A percentile compares a stretch with the other conserved stretches of the same genome.
These are phyloP conservation scores for Cadophora malorum DNA, from an alignment of 2,329 filamentous ascomycete species.

Conservation along the genomic window DNA sequence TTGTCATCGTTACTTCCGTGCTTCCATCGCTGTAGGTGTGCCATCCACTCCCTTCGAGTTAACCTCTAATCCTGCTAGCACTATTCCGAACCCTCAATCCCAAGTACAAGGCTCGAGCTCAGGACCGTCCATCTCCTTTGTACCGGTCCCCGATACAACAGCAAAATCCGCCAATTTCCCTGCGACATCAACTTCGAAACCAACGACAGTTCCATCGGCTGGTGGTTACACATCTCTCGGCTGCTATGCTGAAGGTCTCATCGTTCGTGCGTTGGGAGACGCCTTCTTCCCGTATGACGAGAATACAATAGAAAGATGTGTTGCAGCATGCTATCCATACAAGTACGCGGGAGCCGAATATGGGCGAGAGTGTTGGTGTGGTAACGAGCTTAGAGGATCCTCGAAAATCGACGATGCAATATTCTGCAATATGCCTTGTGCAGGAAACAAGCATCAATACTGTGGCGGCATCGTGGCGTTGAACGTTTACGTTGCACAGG, in stretches of 20 bases:
- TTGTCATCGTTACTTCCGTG: background rate
- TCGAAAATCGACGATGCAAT: background rate
- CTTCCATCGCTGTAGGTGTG: background rate
- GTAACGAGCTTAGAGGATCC: slow-evolving; percentile 7
- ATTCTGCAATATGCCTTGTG: slow-evolving; percentile 6
- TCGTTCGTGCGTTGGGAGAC: slow-evolving; percentile 34
- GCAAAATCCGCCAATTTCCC: no score
- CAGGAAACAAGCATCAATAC: background rate
- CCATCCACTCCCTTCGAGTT: background rate
- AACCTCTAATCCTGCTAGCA: background rate
- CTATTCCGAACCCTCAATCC: background rate
- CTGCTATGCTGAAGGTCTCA: slow-evolving; percentile 40
- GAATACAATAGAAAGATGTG: slow-evolving; percentile 44
- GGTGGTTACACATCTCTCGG: slow-evolving; percentile 37
- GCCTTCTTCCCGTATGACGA: slow-evolving; percentile 29
- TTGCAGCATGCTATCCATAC: slow-evolving; percentile 25
- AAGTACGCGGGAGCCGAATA: slow-evolving; percentile 34
- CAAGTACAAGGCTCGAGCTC: slow-evolving; percentile 7
- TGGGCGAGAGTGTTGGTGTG: slow-evolving; percentile 36
- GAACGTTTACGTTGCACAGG: slow-evolving; percentile 1
- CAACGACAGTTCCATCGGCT: slow-evolving; percentile 24
- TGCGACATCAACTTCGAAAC: background rate
- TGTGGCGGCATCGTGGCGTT: slow-evolving; percentile 7
- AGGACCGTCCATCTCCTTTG: background rate
- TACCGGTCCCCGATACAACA: background rate